A percentile compares a stretch with the other conserved stretches of the same genome.
Evolutionary conservation across 495 filamentous ascomycete genomes (phyloP).

Genomic region (Amphirosellinia nigrospora): DNA sequence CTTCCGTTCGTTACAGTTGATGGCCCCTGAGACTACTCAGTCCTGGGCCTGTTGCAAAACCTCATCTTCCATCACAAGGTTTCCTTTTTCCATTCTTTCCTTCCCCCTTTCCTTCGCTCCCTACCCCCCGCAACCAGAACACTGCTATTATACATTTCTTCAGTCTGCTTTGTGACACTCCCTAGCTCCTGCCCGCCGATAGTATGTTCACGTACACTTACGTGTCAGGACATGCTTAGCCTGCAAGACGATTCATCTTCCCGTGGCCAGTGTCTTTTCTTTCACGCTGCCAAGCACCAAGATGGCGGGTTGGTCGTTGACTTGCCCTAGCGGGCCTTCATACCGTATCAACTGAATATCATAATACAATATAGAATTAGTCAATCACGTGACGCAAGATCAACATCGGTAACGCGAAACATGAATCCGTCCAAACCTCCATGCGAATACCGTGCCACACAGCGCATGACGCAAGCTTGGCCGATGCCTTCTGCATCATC

Average conservation of each 20-base stretch:
- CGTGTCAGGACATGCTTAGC: neutral
- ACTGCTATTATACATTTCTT: neutral
- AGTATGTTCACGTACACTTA: neutral
- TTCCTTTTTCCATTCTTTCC: neutral
- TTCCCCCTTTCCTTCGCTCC: neutral
- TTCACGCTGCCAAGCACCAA: neutral
- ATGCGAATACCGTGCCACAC: neutral
- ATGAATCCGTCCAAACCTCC: neutral
- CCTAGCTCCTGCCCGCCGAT: neutral
- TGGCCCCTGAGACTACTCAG: neutral
- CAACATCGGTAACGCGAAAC: conserved; percentile 9
- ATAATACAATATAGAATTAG: neutral
- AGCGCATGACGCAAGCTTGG: neutral
- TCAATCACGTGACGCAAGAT: neutral
- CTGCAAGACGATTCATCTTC: neutral
- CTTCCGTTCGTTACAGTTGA: neutral
- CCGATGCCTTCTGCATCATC: neutral
- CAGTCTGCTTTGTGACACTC: neutral
- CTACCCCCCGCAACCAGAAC: neutral
- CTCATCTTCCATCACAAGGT: neutral
- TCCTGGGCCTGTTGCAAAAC: neutral
- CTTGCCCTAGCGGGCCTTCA: neutral
- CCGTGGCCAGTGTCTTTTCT: neutral
- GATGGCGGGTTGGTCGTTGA: neutral
- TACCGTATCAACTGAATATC: too few relatives aligned